Evolutionary conservation across 495 filamentous ascomycete genomes (phyloP).

Genomic region (Penicillium cinerascens): DNA sequence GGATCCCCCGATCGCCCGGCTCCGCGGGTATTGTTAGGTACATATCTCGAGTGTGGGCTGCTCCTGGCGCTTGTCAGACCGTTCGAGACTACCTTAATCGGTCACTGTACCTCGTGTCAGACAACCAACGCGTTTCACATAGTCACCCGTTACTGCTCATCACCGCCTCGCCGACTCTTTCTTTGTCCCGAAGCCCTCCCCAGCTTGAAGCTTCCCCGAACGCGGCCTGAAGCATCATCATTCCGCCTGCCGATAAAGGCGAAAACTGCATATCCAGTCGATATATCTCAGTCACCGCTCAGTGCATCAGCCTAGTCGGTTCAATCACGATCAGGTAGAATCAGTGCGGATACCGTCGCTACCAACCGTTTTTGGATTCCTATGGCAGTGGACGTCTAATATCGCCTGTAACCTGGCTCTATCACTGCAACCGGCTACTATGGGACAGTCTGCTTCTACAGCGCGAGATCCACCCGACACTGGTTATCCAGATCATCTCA

Average conservation of each 20-base stretch:
- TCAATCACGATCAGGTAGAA: neutral
- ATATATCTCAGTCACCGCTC: neutral
- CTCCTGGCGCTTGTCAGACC: slow-evolving; percentile 16
- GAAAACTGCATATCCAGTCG: neutral
- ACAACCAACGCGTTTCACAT: slow-evolving; percentile 3
- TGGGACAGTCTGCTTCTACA: slow-evolving; percentile 49
- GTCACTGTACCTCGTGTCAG: slow-evolving; percentile 11
- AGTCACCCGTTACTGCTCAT: neutral
- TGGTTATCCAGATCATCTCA: slow-evolving; percentile 18
- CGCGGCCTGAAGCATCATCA: neutral
- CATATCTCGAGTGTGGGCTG: slow-evolving; percentile 14
- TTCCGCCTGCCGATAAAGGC: neutral
- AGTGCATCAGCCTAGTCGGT: neutral
- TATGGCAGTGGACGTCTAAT: slow-evolving; percentile 37
- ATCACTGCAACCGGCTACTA: slow-evolving; percentile 34
- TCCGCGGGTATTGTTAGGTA: slow-evolving; percentile 20
- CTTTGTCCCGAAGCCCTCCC: slow-evolving; percentile 13
- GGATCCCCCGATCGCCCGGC: slow-evolving; percentile 5
- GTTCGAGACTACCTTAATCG: slow-evolving; percentile 6
- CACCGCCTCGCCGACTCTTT: neutral
- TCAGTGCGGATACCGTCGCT: slow-evolving; percentile 10
- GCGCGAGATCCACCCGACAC: slow-evolving; percentile 36
- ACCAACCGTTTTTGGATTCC: slow-evolving; percentile 9
- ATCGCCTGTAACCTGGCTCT: slow-evolving; percentile 12
- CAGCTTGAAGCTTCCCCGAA: neutral